Conservation (phyloP, 305 asterid species). For the Fraxinus nigra region DNA sequence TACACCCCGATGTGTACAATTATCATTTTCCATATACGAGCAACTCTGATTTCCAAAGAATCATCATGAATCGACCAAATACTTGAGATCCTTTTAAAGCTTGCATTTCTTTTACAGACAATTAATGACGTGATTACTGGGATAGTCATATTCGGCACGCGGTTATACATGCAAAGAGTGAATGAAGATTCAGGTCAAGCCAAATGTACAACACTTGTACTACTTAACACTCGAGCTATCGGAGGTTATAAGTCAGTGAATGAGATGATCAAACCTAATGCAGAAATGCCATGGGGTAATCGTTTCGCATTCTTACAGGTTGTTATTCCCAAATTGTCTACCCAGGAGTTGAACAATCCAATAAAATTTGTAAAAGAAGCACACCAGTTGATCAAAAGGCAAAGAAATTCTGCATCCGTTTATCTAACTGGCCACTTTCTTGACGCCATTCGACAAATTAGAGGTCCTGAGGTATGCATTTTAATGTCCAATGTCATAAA, state of each 20-base stretch:
- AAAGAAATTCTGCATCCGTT: slow-evolving; percentile 46
- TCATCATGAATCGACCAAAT: neutral
- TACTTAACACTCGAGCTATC: slow-evolving; percentile 59
- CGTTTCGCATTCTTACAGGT: slow-evolving; percentile 55
- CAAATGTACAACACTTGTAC: slow-evolving; percentile 43
- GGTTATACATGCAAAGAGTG: slow-evolving; percentile 55
- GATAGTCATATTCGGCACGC: slow-evolving; percentile 42
- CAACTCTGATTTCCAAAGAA: neutral
- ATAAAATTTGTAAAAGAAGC: slow-evolving; percentile 42
- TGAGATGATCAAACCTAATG: slow-evolving; percentile 58
- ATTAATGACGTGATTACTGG: slow-evolving; percentile 70
- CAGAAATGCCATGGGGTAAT: slow-evolving; percentile 65
- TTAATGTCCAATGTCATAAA: neutral
- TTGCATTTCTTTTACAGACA: slow-evolving; percentile 34
- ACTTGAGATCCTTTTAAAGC: neutral
- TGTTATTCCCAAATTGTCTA: slow-evolving; percentile 38
- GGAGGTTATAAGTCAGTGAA: slow-evolving; percentile 61
- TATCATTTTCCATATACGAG: too few relatives aligned
- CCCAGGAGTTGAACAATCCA: slow-evolving; percentile 25
- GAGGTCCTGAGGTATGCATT: slow-evolving; percentile 54
- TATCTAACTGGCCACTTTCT: slow-evolving; percentile 46
- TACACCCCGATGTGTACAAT: too few relatives aligned
- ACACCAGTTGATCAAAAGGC: slow-evolving; percentile 40
- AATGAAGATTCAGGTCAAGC: slow-evolving; percentile 27
- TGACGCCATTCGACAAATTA: slow-evolving; percentile 31